phyloP scores from a whole-genome alignment of 108 stramenopile genomes.

The Skeletonema menzelii region DNA sequence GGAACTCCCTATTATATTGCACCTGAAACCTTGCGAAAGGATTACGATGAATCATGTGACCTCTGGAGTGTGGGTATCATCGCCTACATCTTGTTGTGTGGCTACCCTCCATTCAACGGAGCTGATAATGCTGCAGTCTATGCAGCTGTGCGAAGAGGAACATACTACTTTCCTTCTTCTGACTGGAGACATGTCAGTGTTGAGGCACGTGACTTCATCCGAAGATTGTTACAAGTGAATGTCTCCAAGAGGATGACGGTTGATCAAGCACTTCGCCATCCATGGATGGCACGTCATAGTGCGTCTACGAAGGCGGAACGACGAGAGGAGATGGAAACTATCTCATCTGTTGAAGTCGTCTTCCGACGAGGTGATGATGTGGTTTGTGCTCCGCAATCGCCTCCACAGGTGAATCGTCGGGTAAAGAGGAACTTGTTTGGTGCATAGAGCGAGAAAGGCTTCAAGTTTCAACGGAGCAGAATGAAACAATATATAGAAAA shows the following conservation, averaged over 20 bases:
- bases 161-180: constrained; percentile 29
- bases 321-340: background rate
- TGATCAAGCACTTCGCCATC: constrained; percentile 35
- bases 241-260: constrained; percentile 36
- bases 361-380: constrained; percentile 2
- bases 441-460: background rate
- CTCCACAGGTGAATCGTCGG: background rate
- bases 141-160: constrained; percentile 20
- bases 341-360: constrained; percentile 21
- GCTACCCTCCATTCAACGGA: constrained; percentile 85
- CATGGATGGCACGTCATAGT: constrained; percentile 27
- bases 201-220: constrained; percentile 45
- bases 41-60: constrained; percentile 59
- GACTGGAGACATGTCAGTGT: constrained; percentile 42
- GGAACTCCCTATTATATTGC: constrained; percentile 92
- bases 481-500: background rate
- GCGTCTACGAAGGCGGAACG: background rate
- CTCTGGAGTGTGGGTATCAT: constrained; percentile 87
- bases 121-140: constrained; percentile 61
- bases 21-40: constrained; percentile 69
- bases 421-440: background rate
- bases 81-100: constrained; percentile 77
- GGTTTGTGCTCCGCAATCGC: background rate
- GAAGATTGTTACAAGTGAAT: constrained; percentile 40
- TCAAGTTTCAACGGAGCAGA: background rate